phyloP scores from a whole-genome alignment of 352 stramenopile species.

The Pythium pyrilobum region DNA sequence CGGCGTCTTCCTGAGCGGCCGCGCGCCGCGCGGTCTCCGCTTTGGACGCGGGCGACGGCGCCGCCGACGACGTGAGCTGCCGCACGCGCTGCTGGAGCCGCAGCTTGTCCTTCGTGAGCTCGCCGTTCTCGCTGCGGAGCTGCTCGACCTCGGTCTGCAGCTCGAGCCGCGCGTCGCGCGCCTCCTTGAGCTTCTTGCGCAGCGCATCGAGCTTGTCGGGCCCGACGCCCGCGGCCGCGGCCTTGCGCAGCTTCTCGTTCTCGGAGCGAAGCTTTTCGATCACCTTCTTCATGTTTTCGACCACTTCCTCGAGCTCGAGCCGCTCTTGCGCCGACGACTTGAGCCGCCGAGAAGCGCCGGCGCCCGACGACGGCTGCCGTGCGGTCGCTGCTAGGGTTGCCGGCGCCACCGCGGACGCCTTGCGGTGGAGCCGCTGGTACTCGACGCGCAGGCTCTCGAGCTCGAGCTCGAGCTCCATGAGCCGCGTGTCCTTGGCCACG shows the following conservation, averaged over 20 bases:
- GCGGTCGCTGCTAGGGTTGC: neutral
- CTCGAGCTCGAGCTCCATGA: conserved; percentile 68
- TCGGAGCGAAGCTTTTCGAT: conserved; percentile 73
- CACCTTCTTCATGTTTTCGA: conserved; percentile 79
- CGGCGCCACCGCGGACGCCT: neutral
- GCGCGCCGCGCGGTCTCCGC: neutral
- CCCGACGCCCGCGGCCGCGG: conserved; percentile 8
- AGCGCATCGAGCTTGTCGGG: conserved; percentile 39
- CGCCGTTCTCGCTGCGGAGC: conserved; percentile 28
- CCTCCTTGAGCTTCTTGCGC: conserved; percentile 40
- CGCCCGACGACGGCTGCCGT: neutral
- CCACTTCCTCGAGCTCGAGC: conserved; percentile 65
- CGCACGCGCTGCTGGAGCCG: conserved; percentile 66
- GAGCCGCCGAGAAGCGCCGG: conserved; percentile 4
- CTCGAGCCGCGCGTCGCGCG: conserved; percentile 33
- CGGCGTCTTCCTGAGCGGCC: neutral
- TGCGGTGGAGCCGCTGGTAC: conserved; percentile 46
- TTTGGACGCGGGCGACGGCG: conserved; percentile 1
- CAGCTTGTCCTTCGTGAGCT: conserved; percentile 56
- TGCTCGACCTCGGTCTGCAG: conserved; percentile 37
- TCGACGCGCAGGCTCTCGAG: conserved; percentile 65
- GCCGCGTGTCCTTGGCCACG: conserved; percentile 50
- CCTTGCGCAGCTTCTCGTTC: conserved; percentile 58
- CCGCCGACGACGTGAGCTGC: conserved; percentile 25
- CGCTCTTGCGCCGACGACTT: conserved; percentile 31